Conservation (phyloP, 1,284 basidiomycete species). For the Papiliotrema nemorosa region DNA sequence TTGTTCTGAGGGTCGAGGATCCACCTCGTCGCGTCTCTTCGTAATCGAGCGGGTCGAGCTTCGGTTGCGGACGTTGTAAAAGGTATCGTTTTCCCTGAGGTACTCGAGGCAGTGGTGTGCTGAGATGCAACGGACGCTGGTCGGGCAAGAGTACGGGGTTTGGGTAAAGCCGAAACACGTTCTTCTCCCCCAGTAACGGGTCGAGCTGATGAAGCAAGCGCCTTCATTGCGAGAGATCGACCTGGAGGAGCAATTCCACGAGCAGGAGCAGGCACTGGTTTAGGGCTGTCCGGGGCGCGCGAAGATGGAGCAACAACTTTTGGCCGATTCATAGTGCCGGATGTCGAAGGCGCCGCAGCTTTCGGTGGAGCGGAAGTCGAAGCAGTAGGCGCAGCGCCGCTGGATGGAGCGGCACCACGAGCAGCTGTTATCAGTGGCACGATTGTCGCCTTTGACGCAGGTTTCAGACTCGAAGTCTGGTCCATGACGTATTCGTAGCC, state of each 20-base stretch:
- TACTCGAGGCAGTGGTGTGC: conserved; percentile 36
- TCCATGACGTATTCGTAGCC: conserved; percentile 86
- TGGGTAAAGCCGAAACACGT: conserved; percentile 25
- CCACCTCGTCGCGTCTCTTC: conserved; percentile 78
- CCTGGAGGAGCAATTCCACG: conserved; percentile 24
- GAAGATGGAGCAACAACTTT: conserved; percentile 6
- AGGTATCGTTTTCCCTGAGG: conserved; percentile 46
- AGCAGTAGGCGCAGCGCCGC: conserved; percentile 54
- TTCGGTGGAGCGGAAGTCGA: conserved; percentile 28
- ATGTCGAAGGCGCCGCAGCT: conserved; percentile 5
- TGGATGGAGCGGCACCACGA: conserved; percentile 34
- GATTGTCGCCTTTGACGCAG: conserved; percentile 82
- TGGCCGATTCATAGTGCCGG: conserved; percentile 24
- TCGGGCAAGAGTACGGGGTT: conserved; percentile 21
- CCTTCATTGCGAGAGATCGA: conserved; percentile 44
- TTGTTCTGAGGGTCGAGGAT: conserved; percentile 66
- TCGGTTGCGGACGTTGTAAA: conserved; percentile 71
- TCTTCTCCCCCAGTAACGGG: conserved; percentile 27
- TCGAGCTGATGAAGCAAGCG: conserved; percentile 31
- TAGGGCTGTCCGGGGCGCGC: conserved; percentile 22
- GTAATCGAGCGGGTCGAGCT: conserved; percentile 66
- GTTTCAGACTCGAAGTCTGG: conserved; percentile 80
- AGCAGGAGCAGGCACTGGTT: conserved; percentile 16
- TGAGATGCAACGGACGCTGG: conserved; percentile 22
- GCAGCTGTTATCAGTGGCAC: conserved; percentile 77